Percentiles rank a stretch among this genome's conserved stretches.
phyloP scores from a whole-genome alignment of 192 early-diverging fungal genomes.

The Entrophospora sp. region DNA sequence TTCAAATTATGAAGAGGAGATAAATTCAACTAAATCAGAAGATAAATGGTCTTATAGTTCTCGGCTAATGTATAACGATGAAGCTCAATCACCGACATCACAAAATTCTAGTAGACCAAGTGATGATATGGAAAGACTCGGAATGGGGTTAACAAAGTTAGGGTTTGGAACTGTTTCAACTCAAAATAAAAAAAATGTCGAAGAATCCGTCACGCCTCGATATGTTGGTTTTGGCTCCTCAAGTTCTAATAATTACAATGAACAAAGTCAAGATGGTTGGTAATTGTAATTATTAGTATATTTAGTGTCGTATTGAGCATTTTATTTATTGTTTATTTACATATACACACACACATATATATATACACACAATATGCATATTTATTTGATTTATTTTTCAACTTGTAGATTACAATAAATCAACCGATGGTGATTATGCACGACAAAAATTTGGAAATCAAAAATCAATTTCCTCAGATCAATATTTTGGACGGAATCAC shows the following conservation, averaged over 20 bases:
- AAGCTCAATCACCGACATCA: background rate
- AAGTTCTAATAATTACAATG: background rate
- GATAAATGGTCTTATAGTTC: slow-evolving; percentile 13
- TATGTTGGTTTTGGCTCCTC: slow-evolving; percentile 46
- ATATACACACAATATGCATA: background rate
- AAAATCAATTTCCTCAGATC: slow-evolving; percentile 85
- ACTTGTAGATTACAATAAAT: background rate
- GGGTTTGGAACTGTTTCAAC: slow-evolving; percentile 43
- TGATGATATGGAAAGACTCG: slow-evolving; percentile 53
- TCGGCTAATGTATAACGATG: slow-evolving; percentile 12
- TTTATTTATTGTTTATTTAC: background rate
- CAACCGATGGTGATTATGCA: slow-evolving; percentile 43
- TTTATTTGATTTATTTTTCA: background rate
- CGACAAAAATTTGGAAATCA: slow-evolving; percentile 74
- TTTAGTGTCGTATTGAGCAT: too few relatives aligned
- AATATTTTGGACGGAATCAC: slow-evolving; percentile 77
- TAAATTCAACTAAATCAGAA: slow-evolving; percentile 1
- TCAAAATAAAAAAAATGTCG: background rate
- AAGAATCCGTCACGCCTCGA: slow-evolving; percentile 20
- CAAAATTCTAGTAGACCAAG: slow-evolving; percentile 22
- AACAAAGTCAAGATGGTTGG: background rate
- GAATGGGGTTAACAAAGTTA: slow-evolving; percentile 59
- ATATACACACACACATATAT: background rate
- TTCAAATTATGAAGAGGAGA: slow-evolving; percentile 41
- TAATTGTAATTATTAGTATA: too few relatives aligned